These are phyloP conservation scores for Tubosaeta sp. DNA, from an alignment of 768 basidiomycete genomes.

Conservation along the genomic window DNA sequence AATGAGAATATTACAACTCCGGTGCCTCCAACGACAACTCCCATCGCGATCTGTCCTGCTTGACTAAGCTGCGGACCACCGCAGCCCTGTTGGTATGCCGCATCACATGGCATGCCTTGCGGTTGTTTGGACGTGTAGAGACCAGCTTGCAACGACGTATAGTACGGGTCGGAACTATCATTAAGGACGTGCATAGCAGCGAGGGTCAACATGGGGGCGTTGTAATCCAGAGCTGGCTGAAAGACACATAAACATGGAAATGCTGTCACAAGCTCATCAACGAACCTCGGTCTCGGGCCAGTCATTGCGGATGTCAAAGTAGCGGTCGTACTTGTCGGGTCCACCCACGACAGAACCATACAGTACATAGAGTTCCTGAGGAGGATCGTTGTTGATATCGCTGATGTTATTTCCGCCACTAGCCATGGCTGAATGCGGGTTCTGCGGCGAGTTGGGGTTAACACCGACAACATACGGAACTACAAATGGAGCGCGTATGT, in stretches of 20 bases:
- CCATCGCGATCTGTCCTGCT: conserved; percentile 67
- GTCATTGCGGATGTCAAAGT: conserved; percentile 82
- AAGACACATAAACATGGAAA: conserved; percentile 11
- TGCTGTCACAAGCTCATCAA: not conserved
- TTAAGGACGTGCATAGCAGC: conserved; percentile 74
- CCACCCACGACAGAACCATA: conserved; percentile 91
- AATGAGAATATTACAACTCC: conserved; percentile 53
- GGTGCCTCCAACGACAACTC: conserved; percentile 56
- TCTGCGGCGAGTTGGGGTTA: conserved; percentile 86
- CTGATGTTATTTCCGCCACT: conserved; percentile 73
- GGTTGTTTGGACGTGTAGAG: conserved; percentile 60
- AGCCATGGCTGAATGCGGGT: conserved; percentile 88
- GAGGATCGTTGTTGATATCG: conserved; percentile 68
- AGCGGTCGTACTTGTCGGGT: conserved; percentile 70
- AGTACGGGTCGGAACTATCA: conserved; percentile 71
- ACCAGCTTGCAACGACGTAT: conserved; percentile 64
- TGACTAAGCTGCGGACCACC: conserved; percentile 49
- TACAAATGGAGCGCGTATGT: not conserved
- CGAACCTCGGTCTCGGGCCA: conserved; percentile 85
- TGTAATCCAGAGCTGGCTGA: conserved; percentile 82
- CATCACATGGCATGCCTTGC: conserved; percentile 73
- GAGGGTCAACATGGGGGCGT: conserved; percentile 84
- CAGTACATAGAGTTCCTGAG: conserved; percentile 66
- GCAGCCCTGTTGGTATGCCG: conserved; percentile 56
- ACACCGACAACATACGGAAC: conserved; percentile 72